Percentiles rank a stretch among this genome's conserved stretches.
Evolutionary conservation across 495 filamentous ascomycete genomes (phyloP).

Genomic region (Rostrohypoxylon terebratum): DNA sequence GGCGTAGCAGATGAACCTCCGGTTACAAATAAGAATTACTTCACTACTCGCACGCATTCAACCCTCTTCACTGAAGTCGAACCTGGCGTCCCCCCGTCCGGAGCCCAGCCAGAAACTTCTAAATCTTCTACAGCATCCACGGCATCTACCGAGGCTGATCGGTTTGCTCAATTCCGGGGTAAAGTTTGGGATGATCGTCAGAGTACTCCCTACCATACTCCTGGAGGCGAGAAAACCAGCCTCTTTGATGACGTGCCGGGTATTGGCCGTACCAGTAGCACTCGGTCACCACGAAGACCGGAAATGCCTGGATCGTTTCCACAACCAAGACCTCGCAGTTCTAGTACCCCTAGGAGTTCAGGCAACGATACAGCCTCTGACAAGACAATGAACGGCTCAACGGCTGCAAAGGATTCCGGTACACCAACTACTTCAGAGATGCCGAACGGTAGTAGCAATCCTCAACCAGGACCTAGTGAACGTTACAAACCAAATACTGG

Average conservation of each 20-base stretch:
- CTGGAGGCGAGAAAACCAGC: conserved; percentile 76
- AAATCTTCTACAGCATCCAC: conserved; percentile 29
- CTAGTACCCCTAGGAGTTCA: conserved; percentile 39
- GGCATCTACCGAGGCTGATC: conserved; percentile 50
- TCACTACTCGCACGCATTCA: conserved; percentile 52
- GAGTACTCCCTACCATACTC: conserved; percentile 75
- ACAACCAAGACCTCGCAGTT: conserved; percentile 34
- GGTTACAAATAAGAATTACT: conserved; percentile 57
- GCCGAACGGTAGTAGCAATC: not conserved
- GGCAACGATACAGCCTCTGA: conserved; percentile 43
- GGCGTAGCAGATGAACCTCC: conserved; percentile 58
- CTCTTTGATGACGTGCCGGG: conserved; percentile 56
- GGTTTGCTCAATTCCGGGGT: conserved; percentile 60
- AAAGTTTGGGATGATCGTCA: conserved; percentile 62
- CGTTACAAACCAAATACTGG: conserved; percentile 45
- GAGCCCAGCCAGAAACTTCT: not conserved
- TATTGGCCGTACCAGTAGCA: conserved; percentile 41
- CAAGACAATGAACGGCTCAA: conserved; percentile 25
- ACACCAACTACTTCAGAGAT: conserved; percentile 1
- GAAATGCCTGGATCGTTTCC: conserved; percentile 45
- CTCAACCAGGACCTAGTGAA: conserved; percentile 45
- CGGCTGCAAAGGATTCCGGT: not conserved
- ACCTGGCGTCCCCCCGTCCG: conserved; percentile 52
- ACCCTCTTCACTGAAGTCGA: conserved; percentile 47
- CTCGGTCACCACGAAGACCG: conserved; percentile 33